Conservation (phyloP, 31 red algal species). For the Odonthalia washingtoniensis region DNA sequence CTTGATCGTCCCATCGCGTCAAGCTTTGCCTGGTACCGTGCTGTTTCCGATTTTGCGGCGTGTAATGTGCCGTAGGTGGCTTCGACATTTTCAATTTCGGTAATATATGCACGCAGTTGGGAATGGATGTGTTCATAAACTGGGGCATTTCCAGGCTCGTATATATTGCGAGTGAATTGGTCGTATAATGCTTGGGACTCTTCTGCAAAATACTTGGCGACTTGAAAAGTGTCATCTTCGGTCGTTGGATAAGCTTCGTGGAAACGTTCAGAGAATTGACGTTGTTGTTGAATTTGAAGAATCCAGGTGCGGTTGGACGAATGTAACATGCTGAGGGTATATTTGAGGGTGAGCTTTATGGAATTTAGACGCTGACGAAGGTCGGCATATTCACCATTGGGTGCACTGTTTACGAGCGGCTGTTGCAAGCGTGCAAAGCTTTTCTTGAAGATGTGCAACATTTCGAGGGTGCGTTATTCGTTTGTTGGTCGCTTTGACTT, state of each 20-base stretch:
- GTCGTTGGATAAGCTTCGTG: constrained; percentile 37
- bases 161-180: constrained; percentile 39
- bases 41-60: constrained; percentile 35
- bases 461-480: too few species aligned
- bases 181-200: constrained; percentile 45
- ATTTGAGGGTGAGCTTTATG: constrained; percentile 36
- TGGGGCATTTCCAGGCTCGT: background rate
- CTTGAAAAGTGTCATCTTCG: constrained; percentile 21
- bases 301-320: constrained; percentile 39
- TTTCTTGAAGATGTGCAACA: constrained; percentile 51
- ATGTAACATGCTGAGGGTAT: constrained; percentile 18
- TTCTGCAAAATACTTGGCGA: constrained; percentile 38
- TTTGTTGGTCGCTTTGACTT: too few species aligned
- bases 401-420: background rate
- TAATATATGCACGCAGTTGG: constrained; percentile 43
- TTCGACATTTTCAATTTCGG: constrained; percentile 47
- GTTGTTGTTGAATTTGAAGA: constrained; percentile 55
- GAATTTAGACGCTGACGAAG: constrained; percentile 30
- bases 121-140: constrained; percentile 32
- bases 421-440: constrained; percentile 19
- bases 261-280: constrained; percentile 43
- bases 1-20: constrained; percentile 43
- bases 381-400: constrained; percentile 52
- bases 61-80: constrained; percentile 15
- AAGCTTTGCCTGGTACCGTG: constrained; percentile 57